Conservation (phyloP, 2,329 filamentous ascomycete genomes). For the Pseudopyrenochaeta lycopersici region DNA sequence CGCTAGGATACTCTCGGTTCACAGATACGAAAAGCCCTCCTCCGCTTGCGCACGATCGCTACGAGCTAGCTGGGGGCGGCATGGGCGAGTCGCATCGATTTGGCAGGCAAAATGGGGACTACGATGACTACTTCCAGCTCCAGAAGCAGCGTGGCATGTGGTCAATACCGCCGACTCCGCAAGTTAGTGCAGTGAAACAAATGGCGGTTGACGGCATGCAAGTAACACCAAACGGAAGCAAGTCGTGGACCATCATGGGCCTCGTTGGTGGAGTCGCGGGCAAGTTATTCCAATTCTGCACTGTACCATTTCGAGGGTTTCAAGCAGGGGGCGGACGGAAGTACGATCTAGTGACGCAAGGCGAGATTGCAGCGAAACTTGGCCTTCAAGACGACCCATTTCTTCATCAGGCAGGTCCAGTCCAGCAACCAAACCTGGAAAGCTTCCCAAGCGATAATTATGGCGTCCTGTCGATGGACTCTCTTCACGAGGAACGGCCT, state of each 20-base stretch:
- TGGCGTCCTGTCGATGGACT: conserved; percentile 56
- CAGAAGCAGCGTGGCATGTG: conserved; percentile 49
- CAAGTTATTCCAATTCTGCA: conserved; percentile 86
- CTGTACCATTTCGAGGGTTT: conserved; percentile 80
- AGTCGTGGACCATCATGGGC: conserved; percentile 58
- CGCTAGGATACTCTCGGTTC: conserved; percentile 30
- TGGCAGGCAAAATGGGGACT: conserved; percentile 49
- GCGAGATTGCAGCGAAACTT: conserved; percentile 34
- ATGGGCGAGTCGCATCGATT: conserved; percentile 57
- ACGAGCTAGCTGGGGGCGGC: conserved; percentile 58
- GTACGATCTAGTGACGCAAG: conserved; percentile 65
- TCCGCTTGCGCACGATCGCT: conserved; percentile 61
- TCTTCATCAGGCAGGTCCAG: conserved; percentile 19
- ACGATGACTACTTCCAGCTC: conserved; percentile 53
- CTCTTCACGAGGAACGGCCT: conserved; percentile 53
- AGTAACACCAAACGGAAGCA: conserved; percentile 31
- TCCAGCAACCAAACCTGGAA: conserved; percentile 59
- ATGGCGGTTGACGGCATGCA: conserved; percentile 15
- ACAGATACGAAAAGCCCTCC: conserved; percentile 48
- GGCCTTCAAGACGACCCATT: conserved; percentile 33
- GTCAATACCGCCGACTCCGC: conserved; percentile 41
- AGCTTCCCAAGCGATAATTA: conserved; percentile 62
- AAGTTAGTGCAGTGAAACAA: conserved; percentile 21
- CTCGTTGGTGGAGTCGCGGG: conserved; percentile 74
- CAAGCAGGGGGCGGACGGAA: conserved; percentile 82